Base-by-base conservation (phyloP, 164 flowering plant genomes). In the Pachysandra terminalis region DNA sequence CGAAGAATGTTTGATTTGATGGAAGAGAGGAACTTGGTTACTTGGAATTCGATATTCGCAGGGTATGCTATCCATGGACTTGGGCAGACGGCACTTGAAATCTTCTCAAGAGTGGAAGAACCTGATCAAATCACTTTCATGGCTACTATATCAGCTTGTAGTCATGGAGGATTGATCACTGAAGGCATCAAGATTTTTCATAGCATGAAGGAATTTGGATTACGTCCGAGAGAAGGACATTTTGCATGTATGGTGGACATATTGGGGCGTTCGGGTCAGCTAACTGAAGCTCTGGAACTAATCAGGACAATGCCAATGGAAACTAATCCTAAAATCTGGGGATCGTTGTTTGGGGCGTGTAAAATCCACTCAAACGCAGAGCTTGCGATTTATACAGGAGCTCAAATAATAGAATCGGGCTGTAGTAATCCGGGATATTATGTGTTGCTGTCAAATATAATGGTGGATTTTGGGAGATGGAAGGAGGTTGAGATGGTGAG, bases 221-320 rank as follows among this genome's bases (percentile, higher is more conserved):
- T 78, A 19, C 55, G 59, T 28, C 75, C 73, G 0, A 58, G 45
- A 60, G 70, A 68, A 71, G 75, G 67, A 7, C 81, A 78, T 52
- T 71, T 64, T 45, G 56, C 81, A n/a, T 71, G 81, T 65, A 65
- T 78, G 67, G 78, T 78, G 41, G 75, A 78, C 64, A 68, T 78
- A 19, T 40, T 78, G 49, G 77, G 75, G 24, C 56, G 77, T 24
- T 64, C 75, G 14, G 78, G 81, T 22, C 55, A 73, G 68, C 35
- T 78, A 40, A 56, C 71, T 22, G 64, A 78, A 62, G 75, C 81
- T 53, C 48, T 74, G 65, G 54, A 65, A 19, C 54, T 78, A 62
- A 68, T 78, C 28, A 68, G 40, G 52, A 56, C 57, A 13, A 60
- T 68, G 65, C 78, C 78, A 14, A 37, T 56, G 25, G 59, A 68